Conservation (phyloP, 352 stramenopile species). For the Aphanomyces euteiches region DNA sequence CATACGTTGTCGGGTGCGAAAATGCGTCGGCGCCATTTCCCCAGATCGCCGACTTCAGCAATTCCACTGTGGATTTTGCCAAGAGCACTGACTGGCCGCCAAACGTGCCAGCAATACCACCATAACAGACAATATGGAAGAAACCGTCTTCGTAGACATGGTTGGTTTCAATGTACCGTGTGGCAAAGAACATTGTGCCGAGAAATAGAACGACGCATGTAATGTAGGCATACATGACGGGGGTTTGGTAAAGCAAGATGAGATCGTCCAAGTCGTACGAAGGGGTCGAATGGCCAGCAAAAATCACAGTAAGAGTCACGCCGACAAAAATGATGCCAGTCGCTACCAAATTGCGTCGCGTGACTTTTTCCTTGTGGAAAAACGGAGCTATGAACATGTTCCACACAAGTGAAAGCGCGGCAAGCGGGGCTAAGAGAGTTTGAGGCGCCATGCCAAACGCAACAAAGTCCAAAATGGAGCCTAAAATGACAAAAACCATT, state of each 20-base stretch:
- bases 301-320: slow-evolving; percentile 86
- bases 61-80: slow-evolving; percentile 85
- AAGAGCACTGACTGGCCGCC: slow-evolving; percentile 85
- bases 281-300: slow-evolving; percentile 79
- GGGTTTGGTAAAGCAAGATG: slow-evolving; percentile 72
- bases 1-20: slow-evolving; percentile 67
- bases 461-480: slow-evolving; percentile 87
- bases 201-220: slow-evolving; percentile 69
- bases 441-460: slow-evolving; percentile 89
- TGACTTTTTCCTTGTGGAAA: slow-evolving; percentile 88
- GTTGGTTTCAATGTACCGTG: slow-evolving; percentile 68
- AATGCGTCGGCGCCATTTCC: slow-evolving; percentile 77
- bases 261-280: slow-evolving; percentile 85
- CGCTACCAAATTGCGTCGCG: slow-evolving; percentile 68
- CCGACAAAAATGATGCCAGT: slow-evolving; percentile 87
- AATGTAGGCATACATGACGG: slow-evolving; percentile 82
- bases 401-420: slow-evolving; percentile 86
- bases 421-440: slow-evolving; percentile 85
- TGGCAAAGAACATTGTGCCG: slow-evolving; percentile 51
- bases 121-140: slow-evolving; percentile 85
- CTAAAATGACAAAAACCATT: slow-evolving; percentile 74
- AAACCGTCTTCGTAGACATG: slow-evolving; percentile 62
- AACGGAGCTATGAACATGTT: slow-evolving; percentile 89
- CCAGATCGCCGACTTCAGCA: slow-evolving; percentile 88
- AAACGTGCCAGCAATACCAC: slow-evolving; percentile 83